These are phyloP conservation scores for Tuber microsphaerosporum DNA, from an alignment of 495 filamentous ascomycete species.

Conservation along the genomic window DNA sequence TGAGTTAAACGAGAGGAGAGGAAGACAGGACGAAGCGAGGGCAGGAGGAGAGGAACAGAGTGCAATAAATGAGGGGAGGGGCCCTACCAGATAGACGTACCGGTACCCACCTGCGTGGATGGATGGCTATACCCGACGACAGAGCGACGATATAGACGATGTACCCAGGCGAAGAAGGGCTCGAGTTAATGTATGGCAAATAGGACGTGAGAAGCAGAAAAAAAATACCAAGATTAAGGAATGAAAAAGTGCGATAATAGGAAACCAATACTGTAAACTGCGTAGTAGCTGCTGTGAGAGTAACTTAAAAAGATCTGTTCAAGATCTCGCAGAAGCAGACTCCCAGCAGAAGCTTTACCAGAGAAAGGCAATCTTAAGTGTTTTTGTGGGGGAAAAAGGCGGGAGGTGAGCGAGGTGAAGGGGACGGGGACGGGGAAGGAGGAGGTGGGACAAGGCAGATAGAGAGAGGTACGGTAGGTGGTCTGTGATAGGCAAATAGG, in stretches of 20 bases:
- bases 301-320: not conserved
- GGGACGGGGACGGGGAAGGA: not conserved
- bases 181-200: not conserved
- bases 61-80: slow-evolving; percentile 2
- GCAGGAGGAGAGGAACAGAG: not conserved
- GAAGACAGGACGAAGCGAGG: not conserved
- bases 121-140: not conserved
- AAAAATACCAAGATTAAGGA: not conserved
- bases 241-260: not conserved
- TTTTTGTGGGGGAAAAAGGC: not conserved
- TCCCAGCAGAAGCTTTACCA: not conserved
- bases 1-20: not conserved
- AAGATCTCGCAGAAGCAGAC: not conserved
- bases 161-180: not conserved
- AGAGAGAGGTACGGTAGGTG: not conserved
- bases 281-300: not conserved
- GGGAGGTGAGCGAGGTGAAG: not conserved
- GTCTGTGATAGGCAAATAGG: not conserved
- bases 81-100: not conserved
- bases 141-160: not conserved
- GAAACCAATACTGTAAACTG: not conserved
- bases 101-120: not conserved
- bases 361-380: not conserved
- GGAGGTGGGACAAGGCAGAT: slow-evolving; percentile 1
- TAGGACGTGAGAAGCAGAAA: not conserved